Evolutionary conservation across 2,329 filamentous ascomycete genomes (phyloP).

Genomic region (Xylariaceae sp.): DNA sequence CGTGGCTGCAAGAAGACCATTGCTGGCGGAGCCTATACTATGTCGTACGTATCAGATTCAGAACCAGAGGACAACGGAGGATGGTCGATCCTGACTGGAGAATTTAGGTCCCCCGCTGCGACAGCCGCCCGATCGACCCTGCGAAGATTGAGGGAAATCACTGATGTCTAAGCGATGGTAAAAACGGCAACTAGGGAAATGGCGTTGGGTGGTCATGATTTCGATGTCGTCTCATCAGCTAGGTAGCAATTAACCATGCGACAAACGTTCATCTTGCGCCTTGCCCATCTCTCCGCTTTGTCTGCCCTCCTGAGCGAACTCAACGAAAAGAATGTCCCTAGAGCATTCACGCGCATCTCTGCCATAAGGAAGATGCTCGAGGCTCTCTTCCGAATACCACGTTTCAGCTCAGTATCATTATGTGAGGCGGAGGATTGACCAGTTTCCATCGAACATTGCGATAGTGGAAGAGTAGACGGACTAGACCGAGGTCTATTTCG

Average conservation of each 20-base stretch:
- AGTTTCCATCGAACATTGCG: background rate
- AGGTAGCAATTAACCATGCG: slow-evolving; percentile 32
- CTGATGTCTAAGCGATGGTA: slow-evolving; percentile 30
- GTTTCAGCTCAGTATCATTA: background rate
- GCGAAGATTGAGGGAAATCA: slow-evolving; percentile 32
- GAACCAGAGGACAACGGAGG: background rate
- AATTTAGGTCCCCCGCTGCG: slow-evolving; percentile 29
- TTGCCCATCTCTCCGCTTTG: slow-evolving; percentile 13
- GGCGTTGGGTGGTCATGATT: slow-evolving; percentile 34
- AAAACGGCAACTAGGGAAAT: slow-evolving; percentile 28
- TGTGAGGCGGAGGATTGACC: background rate
- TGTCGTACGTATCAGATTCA: slow-evolving; percentile 78
- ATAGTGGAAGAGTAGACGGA: background rate
- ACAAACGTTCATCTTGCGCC: slow-evolving; percentile 27
- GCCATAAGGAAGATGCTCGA: background rate
- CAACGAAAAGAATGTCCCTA: slow-evolving; percentile 3
- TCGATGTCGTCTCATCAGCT: slow-evolving; percentile 30
- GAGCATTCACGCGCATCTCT: background rate
- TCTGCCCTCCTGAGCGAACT: slow-evolving; percentile 1
- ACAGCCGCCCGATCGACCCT: slow-evolving; percentile 32
- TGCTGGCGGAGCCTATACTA: slow-evolving; percentile 91
- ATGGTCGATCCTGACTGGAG: slow-evolving; percentile 9
- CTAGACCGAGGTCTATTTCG: background rate
- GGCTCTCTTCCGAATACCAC: background rate
- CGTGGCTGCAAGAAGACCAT: slow-evolving; percentile 92